Evolutionary conservation across 179 eudicot species (phyloP).

Genomic region (Silene coronaria): DNA sequence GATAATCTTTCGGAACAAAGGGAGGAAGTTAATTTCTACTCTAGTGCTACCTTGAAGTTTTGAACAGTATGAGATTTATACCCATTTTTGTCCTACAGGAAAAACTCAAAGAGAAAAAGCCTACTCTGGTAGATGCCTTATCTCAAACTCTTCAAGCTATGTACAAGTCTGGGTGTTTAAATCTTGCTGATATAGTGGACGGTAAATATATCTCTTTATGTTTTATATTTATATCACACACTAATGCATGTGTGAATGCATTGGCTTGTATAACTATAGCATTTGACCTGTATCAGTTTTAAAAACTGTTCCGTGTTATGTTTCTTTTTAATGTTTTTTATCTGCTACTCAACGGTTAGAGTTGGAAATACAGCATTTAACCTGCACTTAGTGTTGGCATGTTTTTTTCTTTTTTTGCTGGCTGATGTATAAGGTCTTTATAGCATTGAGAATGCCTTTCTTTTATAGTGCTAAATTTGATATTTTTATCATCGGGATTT

Average conservation of each 20-base stretch:
- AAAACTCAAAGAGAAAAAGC: conserved; percentile 96
- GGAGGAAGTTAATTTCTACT: not conserved
- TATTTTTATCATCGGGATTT: not conserved
- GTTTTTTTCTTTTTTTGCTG: too few relatives aligned
- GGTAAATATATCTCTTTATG: conserved; percentile 35
- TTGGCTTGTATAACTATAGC: not conserved
- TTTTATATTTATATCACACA: not conserved
- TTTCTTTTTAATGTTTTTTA: not conserved
- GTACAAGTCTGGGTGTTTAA: conserved; percentile 93
- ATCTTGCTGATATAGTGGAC: conserved; percentile 76
- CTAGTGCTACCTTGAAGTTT: conserved; percentile 7
- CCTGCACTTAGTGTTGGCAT: too few relatives aligned
- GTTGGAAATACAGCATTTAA: too few relatives aligned
- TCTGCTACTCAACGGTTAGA: too few relatives aligned
- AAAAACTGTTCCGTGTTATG: not conserved
- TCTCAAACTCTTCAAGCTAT: conserved; percentile 88
- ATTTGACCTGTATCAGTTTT: not conserved
- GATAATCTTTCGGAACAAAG: not conserved
- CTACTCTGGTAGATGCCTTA: conserved; percentile 72
- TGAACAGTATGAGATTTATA: conserved; percentile 1
- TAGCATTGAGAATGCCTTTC: too few relatives aligned
- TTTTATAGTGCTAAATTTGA: too few relatives aligned
- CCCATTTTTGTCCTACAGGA: conserved; percentile 45
- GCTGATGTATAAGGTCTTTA: too few relatives aligned
- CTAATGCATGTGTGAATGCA: not conserved